These are phyloP conservation scores for Erigeron philadelphicus DNA, from an alignment of 140 eudicot species.

Conservation along the genomic window DNA sequence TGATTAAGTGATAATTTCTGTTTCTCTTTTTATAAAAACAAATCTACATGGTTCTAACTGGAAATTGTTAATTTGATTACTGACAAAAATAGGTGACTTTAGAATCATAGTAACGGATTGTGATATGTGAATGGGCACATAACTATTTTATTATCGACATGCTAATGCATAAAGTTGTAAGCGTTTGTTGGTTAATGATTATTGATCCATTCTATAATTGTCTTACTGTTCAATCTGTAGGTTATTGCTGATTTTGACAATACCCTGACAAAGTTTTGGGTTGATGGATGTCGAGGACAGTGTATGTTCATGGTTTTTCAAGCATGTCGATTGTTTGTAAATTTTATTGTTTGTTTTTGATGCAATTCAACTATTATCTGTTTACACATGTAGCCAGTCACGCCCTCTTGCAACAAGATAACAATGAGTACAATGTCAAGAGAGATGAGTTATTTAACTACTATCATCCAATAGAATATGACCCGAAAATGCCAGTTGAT, in stretches of 20 bases:
- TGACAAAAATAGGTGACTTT: too few species aligned
- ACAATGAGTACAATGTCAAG: slow-evolving; percentile 64
- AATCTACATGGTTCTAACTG: too few species aligned
- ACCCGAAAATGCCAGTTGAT: slow-evolving; percentile 61
- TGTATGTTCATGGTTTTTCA: slow-evolving; percentile 35
- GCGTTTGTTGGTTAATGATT: too few species aligned
- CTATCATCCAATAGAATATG: slow-evolving; percentile 76
- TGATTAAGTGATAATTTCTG: too few species aligned
- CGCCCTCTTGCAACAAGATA: slow-evolving; percentile 69
- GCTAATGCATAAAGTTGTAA: background rate
- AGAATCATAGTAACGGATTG: too few species aligned
- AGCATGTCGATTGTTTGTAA: background rate
- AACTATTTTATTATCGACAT: too few species aligned
- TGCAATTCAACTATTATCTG: slow-evolving; percentile 12
- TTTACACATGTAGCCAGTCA: slow-evolving; percentile 68
- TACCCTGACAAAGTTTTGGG: slow-evolving; percentile 70
- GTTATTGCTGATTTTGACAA: slow-evolving; percentile 92
- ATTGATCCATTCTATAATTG: background rate
- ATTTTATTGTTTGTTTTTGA: background rate
- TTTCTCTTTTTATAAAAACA: too few species aligned
- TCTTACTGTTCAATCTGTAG: slow-evolving; percentile 30
- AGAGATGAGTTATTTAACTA: slow-evolving; percentile 65
- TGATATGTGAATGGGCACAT: too few species aligned
- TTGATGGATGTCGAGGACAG: slow-evolving; percentile 72
- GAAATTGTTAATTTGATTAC: too few species aligned